Percentiles rank a stretch among this genome's conserved stretches.
phyloP scores from a whole-genome alignment of 2,329 filamentous ascomycete species.

The Stromatinia cepivora region DNA sequence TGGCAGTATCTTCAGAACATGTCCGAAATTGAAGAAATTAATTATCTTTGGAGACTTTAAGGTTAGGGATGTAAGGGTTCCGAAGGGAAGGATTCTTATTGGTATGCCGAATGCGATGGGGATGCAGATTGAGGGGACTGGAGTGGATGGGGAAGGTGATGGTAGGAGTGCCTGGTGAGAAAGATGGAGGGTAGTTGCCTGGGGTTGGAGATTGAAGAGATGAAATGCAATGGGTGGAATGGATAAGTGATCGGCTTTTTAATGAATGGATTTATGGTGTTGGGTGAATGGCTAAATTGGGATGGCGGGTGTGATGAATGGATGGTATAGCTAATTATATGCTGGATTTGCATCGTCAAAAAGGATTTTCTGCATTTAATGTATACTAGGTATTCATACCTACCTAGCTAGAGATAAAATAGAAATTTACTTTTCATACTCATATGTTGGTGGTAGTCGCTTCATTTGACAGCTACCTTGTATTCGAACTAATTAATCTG shows the following conservation, averaged over 20 bases:
- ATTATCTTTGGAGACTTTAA: conserved; percentile 68
- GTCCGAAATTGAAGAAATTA: conserved; percentile 59
- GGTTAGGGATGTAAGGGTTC: conserved; percentile 55
- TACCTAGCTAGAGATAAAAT: too few relatives aligned
- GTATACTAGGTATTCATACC: too few relatives aligned
- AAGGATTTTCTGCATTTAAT: too few relatives aligned
- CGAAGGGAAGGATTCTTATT: conserved; percentile 56
- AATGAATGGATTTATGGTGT: neutral
- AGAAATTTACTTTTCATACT: too few relatives aligned
- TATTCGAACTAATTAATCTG: too few relatives aligned
- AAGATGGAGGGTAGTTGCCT: neutral
- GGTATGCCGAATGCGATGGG: conserved; percentile 60
- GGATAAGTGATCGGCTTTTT: neutral
- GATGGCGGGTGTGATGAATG: neutral
- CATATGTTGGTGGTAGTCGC: too few relatives aligned
- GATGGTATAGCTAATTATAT: too few relatives aligned
- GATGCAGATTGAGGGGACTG: conserved; percentile 58
- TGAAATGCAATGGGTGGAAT: neutral
- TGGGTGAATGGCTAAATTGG: neutral
- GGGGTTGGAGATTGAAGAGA: neutral
- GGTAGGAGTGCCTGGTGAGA: conserved; percentile 13
- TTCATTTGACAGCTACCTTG: too few relatives aligned
- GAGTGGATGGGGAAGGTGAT: conserved; percentile 34
- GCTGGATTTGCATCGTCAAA: too few relatives aligned
- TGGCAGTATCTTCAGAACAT: conserved; percentile 62